phyloP scores from a whole-genome alignment of 345 rosid genomes.

The Geranium rotundifolium region DNA sequence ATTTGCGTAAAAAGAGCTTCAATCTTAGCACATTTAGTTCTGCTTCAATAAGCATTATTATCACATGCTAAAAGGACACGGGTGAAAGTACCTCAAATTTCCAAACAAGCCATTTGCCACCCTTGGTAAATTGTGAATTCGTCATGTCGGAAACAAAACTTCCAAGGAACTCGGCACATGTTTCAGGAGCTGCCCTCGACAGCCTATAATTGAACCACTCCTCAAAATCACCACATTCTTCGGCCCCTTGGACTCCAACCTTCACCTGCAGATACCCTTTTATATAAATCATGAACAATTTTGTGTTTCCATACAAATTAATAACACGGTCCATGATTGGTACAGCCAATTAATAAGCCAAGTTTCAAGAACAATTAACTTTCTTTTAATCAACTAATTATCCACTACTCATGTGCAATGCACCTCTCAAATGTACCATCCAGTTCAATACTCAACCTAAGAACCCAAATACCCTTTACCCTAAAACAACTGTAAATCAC shows the following conservation, averaged over 20 bases:
- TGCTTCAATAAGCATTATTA: too few relatives aligned
- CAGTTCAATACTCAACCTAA: too few relatives aligned
- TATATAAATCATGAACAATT: background rate
- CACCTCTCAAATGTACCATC: background rate
- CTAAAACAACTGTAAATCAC: too few relatives aligned
- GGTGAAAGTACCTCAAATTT: slow-evolving; percentile 62
- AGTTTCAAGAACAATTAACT: background rate
- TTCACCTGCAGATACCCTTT: slow-evolving; percentile 44
- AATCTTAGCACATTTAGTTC: background rate
- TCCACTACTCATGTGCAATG: background rate
- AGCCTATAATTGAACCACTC: slow-evolving; percentile 98
- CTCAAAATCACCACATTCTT: slow-evolving; percentile 80
- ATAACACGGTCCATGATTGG: background rate
- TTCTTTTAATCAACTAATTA: too few relatives aligned
- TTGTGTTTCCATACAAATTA: background rate
- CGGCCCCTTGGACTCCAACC: slow-evolving; percentile 70
- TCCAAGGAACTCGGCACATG: slow-evolving; percentile 88
- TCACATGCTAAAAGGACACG: background rate
- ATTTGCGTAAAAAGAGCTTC: background rate
- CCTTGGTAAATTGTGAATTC: slow-evolving; percentile 46
- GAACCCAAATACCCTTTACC: slow-evolving; percentile 1
- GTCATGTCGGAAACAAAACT: slow-evolving; percentile 77
- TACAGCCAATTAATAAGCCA: background rate
- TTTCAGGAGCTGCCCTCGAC: slow-evolving; percentile 94
- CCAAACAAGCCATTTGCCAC: slow-evolving; percentile 99